These are phyloP conservation scores for Dactylis glomerata DNA, from an alignment of 176 grass and related monocot genomes.

Conservation along the genomic window DNA sequence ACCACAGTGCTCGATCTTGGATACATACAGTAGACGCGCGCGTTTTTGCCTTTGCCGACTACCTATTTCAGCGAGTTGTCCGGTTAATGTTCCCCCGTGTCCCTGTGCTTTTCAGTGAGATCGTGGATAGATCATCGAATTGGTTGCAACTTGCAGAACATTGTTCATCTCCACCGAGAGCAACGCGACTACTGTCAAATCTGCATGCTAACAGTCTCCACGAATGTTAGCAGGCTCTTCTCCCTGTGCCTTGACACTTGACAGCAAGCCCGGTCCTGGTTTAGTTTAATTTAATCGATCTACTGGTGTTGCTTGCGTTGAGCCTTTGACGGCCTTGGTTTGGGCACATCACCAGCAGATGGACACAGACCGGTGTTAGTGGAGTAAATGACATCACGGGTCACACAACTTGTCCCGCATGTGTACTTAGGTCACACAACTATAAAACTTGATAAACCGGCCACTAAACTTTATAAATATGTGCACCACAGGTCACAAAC, in stretches of 20 bases:
- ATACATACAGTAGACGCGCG: not conserved
- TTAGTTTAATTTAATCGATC: too few species aligned
- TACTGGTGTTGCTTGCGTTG: not conserved
- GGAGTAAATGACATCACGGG: too few species aligned
- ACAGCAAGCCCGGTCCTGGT: not conserved
- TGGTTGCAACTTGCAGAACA: not conserved
- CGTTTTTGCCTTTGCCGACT: not conserved
- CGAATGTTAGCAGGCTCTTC: not conserved
- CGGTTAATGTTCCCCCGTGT: not conserved
- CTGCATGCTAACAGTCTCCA: not conserved
- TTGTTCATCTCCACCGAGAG: too few species aligned
- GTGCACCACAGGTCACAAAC: too few species aligned
- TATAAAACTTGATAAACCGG: too few species aligned
- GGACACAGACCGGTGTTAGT: not conserved
- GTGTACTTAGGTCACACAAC: too few species aligned
- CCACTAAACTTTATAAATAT: too few species aligned
- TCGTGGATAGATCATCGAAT: too few species aligned
- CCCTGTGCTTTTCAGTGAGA: too few species aligned
- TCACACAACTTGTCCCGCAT: too few species aligned
- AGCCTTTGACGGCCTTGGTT: too few species aligned
- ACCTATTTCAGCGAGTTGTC: not conserved
- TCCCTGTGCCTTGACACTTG: not conserved
- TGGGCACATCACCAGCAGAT: not conserved
- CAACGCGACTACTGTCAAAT: not conserved
- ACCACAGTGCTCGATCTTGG: not conserved